Evolutionary conservation across 352 stramenopile species (phyloP).

Genomic region (Pythium folliculosum): DNA sequence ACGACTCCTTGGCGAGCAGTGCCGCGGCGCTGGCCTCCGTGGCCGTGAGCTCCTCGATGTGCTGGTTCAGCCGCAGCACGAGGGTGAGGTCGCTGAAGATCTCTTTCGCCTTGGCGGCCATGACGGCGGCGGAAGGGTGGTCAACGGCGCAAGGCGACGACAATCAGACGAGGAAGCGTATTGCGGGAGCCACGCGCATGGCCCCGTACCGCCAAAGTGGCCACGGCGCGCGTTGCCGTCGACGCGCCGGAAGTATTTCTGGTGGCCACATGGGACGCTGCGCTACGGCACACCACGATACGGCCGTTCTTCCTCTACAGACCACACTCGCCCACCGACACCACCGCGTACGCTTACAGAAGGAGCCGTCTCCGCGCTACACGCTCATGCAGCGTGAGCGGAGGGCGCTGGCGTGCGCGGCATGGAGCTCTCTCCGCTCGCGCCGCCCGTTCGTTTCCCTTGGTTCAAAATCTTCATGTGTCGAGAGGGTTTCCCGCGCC

Average conservation of each 20-base stretch:
- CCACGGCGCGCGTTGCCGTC: neutral
- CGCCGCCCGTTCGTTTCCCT: too few relatives aligned
- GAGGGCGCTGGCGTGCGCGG: too few relatives aligned
- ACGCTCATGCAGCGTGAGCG: too few relatives aligned
- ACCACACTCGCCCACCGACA: neutral
- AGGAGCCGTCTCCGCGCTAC: neutral
- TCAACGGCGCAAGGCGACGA: too few relatives aligned
- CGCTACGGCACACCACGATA: neutral
- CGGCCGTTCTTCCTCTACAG: neutral
- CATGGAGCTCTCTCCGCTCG: too few relatives aligned
- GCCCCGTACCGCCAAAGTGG: too few relatives aligned
- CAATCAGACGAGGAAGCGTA: too few relatives aligned
- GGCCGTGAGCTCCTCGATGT: slow-evolving; percentile 49
- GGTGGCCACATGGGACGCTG: neutral
- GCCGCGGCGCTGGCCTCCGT: slow-evolving; percentile 21
- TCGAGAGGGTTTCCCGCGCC: too few relatives aligned
- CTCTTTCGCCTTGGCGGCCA: slow-evolving; percentile 42
- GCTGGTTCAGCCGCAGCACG: slow-evolving; percentile 67
- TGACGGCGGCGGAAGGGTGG: neutral
- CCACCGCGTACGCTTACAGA: neutral
- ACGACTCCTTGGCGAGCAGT: slow-evolving; percentile 46
- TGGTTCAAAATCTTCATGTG: too few relatives aligned
- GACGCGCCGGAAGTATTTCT: neutral
- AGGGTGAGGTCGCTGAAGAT: slow-evolving; percentile 81
- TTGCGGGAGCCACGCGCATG: too few relatives aligned